Conservation (phyloP, 129 eudicot genomes). For the Mikania micrantha region DNA sequence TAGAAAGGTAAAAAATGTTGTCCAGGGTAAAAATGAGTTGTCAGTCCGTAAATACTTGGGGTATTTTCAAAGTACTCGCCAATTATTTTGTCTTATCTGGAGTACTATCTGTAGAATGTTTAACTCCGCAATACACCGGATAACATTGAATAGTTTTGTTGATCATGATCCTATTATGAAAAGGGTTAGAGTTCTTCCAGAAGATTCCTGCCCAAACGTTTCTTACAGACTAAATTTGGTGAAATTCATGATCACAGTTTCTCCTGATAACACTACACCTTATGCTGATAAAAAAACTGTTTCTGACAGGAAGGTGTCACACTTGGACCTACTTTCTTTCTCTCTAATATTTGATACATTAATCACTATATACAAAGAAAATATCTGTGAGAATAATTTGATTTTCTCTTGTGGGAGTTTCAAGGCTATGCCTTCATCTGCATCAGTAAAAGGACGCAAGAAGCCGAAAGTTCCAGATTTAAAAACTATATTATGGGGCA, state of each 20-base stretch:
- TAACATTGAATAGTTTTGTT: slow-evolving; percentile 15
- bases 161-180: slow-evolving; percentile 8
- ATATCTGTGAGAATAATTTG: slow-evolving; percentile 38
- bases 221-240: slow-evolving; percentile 43
- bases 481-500: slow-evolving; percentile 40
- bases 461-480: slow-evolving; percentile 28
- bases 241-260: slow-evolving; percentile 38
- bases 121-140: slow-evolving; percentile 14
- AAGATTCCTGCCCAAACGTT: slow-evolving; percentile 22
- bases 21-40: slow-evolving; percentile 15
- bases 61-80: slow-evolving; percentile 28
- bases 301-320: slow-evolving; percentile 23
- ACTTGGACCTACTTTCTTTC: slow-evolving; percentile 40
- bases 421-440: slow-evolving; percentile 40
- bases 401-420: slow-evolving; percentile 56
- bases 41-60: slow-evolving; percentile 16
- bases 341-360: slow-evolving; percentile 37
- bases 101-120: slow-evolving; percentile 28
- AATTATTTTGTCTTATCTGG: slow-evolving; percentile 35
- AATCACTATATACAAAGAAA: slow-evolving; percentile 32
- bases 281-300: slow-evolving; percentile 19
- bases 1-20: slow-evolving; percentile 31
- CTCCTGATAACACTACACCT: slow-evolving; percentile 34
- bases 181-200: slow-evolving; percentile 8
- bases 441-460: slow-evolving; percentile 28